A percentile compares a stretch with the other conserved stretches of the same genome.
These are phyloP conservation scores for Ustilago loliicola DNA, from an alignment of 1,284 basidiomycete species.

Conservation along the genomic window DNA sequence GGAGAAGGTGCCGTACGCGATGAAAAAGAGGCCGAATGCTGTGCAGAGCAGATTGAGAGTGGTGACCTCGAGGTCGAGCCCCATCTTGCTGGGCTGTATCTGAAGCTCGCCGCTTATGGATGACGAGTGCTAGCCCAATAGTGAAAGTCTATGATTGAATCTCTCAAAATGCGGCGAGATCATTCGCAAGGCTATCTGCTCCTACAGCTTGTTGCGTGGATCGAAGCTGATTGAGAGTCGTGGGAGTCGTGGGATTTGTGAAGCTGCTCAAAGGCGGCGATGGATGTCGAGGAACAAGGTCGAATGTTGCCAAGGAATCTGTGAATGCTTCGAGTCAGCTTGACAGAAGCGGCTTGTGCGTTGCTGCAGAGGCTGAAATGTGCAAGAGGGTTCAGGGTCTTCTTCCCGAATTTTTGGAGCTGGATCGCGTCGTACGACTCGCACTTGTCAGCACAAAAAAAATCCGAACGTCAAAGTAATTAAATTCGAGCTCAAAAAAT, in stretches of 20 bases:
- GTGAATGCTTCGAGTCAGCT: constrained; percentile 3
- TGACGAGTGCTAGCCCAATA: constrained; percentile 13
- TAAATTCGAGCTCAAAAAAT: neutral
- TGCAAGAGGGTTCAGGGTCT: constrained; percentile 7
- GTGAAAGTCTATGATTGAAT: neutral
- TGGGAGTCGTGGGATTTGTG: too few relatives aligned
- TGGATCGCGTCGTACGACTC: neutral
- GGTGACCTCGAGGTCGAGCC: constrained; percentile 37
- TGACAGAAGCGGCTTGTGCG: constrained; percentile 3
- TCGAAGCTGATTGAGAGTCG: too few relatives aligned
- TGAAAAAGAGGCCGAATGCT: constrained; percentile 52
- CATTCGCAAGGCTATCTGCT: neutral
- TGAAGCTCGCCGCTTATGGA: neutral
- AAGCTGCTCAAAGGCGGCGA: neutral
- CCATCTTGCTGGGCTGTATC: constrained; percentile 16
- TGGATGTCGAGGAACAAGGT: neutral
- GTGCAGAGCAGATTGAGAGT: constrained; percentile 51
- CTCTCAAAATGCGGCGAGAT: neutral
- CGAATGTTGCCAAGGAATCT: neutral
- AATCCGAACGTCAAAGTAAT: neutral
- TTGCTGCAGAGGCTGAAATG: neutral
- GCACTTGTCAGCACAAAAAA: neutral
- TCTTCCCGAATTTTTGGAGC: neutral
- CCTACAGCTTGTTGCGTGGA: neutral
- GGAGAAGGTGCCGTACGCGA: constrained; percentile 57